These are phyloP conservation scores for Theobroma cacao DNA, from an alignment of 345 rosid species.

Conservation along the genomic window DNA sequence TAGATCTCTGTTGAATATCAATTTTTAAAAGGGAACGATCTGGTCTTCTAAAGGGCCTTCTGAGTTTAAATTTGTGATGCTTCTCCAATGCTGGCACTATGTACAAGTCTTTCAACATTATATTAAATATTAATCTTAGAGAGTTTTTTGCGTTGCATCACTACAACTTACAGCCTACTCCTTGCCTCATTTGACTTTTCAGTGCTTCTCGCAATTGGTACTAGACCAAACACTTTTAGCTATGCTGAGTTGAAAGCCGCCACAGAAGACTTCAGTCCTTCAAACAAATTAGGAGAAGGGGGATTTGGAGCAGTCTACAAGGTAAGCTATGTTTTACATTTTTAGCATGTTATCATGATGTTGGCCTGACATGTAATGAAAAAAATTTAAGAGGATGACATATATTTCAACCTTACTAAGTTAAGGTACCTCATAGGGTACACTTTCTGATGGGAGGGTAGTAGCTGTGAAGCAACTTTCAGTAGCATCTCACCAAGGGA, in stretches of 20 bases:
- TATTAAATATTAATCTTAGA: neutral
- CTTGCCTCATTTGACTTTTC: slow-evolving; percentile 7
- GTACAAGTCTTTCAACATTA: neutral
- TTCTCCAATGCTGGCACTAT: too few species aligned
- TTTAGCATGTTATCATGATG: neutral
- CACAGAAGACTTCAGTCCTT: slow-evolving; percentile 32
- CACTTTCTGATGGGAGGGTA: slow-evolving; percentile 33
- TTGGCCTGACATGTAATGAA: neutral
- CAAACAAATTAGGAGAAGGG: slow-evolving; percentile 42
- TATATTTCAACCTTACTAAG: neutral
- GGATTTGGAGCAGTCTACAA: slow-evolving; percentile 41
- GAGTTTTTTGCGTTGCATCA: neutral
- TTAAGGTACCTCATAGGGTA: slow-evolving; percentile 21
- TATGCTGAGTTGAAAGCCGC: slow-evolving; percentile 34
- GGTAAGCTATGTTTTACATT: slow-evolving; percentile 7
- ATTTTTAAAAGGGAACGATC: too few species aligned
- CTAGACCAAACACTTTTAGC: slow-evolving; percentile 32
- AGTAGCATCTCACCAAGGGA: slow-evolving; percentile 43
- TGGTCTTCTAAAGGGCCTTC: too few species aligned
- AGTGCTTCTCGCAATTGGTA: slow-evolving; percentile 27
- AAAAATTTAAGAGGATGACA: neutral
- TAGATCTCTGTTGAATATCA: too few species aligned
- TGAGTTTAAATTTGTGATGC: neutral
- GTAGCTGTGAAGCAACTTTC: slow-evolving; percentile 44
- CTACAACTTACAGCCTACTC: neutral